Evolutionary conservation across 306 rosid species (phyloP).

Genomic region (Rosa persica): DNA sequence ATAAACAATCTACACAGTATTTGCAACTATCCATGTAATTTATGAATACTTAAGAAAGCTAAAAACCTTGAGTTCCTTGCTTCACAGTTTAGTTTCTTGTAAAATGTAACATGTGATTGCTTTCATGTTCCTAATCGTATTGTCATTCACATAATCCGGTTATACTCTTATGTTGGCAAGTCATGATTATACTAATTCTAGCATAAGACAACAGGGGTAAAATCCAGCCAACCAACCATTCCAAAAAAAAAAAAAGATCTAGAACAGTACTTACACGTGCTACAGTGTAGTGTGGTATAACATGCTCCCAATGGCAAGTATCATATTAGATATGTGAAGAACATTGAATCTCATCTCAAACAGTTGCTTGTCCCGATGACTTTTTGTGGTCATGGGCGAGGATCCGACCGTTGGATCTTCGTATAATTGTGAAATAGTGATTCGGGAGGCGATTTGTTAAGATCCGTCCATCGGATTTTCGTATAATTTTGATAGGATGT

Average conservation of each 20-base stretch:
- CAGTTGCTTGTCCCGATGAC: too few relatives aligned
- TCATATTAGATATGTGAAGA: slow-evolving; percentile 85
- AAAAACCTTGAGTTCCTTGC: background rate
- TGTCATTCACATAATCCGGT: background rate
- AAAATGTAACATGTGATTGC: background rate
- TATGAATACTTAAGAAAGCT: background rate
- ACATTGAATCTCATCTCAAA: slow-evolving; percentile 94
- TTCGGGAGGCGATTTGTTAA: too few relatives aligned
- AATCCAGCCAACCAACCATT: background rate
- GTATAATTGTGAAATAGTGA: too few relatives aligned
- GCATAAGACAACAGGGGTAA: background rate
- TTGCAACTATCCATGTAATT: background rate
- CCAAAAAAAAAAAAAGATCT: background rate
- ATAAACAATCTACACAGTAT: background rate
- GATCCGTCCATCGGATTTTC: too few relatives aligned
- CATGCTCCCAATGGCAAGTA: slow-evolving; percentile 89
- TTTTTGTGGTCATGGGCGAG: too few relatives aligned
- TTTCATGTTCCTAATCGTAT: too few relatives aligned
- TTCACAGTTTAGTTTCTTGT: background rate
- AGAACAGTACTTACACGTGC: slow-evolving; percentile 57
- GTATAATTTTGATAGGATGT: too few relatives aligned
- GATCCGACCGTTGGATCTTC: too few relatives aligned
- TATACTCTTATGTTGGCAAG: background rate
- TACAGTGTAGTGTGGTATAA: slow-evolving; percentile 88
- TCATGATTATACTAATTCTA: background rate